Evolutionary conservation across 2,329 filamentous ascomycete genomes (phyloP).

Genomic region (Cercospora citrullina): DNA sequence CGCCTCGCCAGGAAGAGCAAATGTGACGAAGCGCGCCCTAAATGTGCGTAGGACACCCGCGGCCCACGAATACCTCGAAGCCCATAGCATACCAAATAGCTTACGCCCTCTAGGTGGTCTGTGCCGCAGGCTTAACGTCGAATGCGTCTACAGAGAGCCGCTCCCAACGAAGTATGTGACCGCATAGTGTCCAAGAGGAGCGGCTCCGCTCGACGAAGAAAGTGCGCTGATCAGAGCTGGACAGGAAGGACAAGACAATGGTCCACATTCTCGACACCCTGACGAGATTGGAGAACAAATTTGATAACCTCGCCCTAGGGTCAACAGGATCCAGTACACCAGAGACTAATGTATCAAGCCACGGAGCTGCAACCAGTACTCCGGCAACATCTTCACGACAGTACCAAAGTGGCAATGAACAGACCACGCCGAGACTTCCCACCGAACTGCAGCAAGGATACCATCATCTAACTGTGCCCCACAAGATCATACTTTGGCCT

Average conservation of each 20-base stretch:
- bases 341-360: conserved; percentile 22
- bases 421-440: conserved; percentile 19
- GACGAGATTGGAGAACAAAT: conserved; percentile 57
- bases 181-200: not conserved
- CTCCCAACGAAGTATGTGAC: conserved; percentile 61
- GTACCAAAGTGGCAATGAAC: conserved; percentile 13
- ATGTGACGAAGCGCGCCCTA: conserved; percentile 64
- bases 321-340: conserved; percentile 19
- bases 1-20: conserved; percentile 57
- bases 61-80: not conserved
- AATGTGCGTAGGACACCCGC: conserved; percentile 44
- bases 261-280: conserved; percentile 61
- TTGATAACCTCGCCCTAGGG: conserved; percentile 47
- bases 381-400: conserved; percentile 15
- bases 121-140: conserved; percentile 58
- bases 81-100: not conserved
- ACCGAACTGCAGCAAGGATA: conserved; percentile 28
- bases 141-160: conserved; percentile 62
- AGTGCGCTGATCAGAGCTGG: not conserved
- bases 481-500: conserved; percentile 55
- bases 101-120: conserved; percentile 43
- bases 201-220: not conserved
- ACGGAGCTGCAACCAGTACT: conserved; percentile 15
- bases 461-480: conserved; percentile 45
- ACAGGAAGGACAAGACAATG: conserved; percentile 63